Evolutionary conservation across 2,329 filamentous ascomycete species (phyloP).

Genomic region (Phyllosticta paracitricarpa): DNA sequence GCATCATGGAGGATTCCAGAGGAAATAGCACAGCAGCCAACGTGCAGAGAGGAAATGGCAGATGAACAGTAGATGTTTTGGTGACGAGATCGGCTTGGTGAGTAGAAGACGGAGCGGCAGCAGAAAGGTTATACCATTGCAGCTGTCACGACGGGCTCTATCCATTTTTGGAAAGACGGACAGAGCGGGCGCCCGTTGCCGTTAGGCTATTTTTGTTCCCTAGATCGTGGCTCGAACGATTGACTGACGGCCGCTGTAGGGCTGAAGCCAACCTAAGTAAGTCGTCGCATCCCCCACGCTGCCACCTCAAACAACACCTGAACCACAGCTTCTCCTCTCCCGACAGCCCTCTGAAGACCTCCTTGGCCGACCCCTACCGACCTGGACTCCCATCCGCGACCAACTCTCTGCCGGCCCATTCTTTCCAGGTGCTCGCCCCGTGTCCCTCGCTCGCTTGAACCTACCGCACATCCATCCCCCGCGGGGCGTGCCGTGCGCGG

Average conservation of each 20-base stretch:
- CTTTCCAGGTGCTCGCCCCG: neutral
- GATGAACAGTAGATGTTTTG: too few species aligned
- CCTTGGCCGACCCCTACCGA: neutral
- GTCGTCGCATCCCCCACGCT: neutral
- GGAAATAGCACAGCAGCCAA: too few species aligned
- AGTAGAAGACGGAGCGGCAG: neutral
- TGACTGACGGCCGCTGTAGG: neutral
- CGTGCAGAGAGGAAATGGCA: too few species aligned
- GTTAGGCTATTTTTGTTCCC: neutral
- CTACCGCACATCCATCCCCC: neutral
- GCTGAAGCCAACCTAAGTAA: neutral
- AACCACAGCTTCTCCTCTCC: neutral
- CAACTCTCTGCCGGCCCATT: neutral
- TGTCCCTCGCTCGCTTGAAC: neutral
- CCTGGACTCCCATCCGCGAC: neutral
- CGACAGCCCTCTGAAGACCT: neutral
- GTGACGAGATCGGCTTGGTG: too few species aligned
- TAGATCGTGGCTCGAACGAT: too few species aligned
- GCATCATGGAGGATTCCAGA: too few species aligned
- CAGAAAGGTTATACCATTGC: neutral
- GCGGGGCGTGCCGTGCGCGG: neutral
- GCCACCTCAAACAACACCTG: neutral
- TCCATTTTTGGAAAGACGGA: neutral
- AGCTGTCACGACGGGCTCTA: neutral
- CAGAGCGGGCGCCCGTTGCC: neutral